Conservation (phyloP, 768 basidiomycete genomes). For the Mycena metata region DNA sequence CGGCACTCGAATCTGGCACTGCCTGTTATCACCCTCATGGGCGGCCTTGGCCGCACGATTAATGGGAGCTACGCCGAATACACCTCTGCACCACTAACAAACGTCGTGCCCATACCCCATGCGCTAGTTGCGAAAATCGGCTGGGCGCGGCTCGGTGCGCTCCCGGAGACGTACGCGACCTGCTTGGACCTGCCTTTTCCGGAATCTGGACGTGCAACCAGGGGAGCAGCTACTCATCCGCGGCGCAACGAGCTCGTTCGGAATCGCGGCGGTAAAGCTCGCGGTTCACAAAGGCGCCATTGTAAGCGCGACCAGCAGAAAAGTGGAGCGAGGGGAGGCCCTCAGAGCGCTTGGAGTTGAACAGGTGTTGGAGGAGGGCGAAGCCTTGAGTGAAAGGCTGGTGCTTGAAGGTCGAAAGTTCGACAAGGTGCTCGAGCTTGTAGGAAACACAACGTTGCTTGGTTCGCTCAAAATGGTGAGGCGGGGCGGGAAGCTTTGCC, state of each 20-base stretch:
- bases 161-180: conserved; percentile 42
- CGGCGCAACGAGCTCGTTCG: conserved; percentile 40
- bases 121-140: conserved; percentile 25
- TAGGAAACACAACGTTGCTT: conserved; percentile 40
- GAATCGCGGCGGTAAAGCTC: conserved; percentile 38
- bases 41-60: conserved; percentile 40
- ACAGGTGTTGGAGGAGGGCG: conserved; percentile 31
- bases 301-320: conserved; percentile 40
- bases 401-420: conserved; percentile 26
- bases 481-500: conserved; percentile 36
- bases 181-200: conserved; percentile 41
- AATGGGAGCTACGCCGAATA: conserved; percentile 40
- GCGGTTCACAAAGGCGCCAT: conserved; percentile 36
- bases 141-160: conserved; percentile 39
- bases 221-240: conserved; percentile 38
- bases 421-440: conserved; percentile 40
- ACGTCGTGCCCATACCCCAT: conserved; percentile 34
- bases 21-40: conserved; percentile 40
- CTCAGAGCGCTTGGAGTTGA: conserved; percentile 35
- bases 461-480: conserved; percentile 36
- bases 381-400: conserved; percentile 18
- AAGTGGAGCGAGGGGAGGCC: conserved; percentile 24
- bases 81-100: conserved; percentile 33
- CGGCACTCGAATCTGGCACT: conserved; percentile 32
- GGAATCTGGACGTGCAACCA: conserved; percentile 34